Conservation (phyloP, 208 protist species). For the Trypanosoma rangeli region DNA sequence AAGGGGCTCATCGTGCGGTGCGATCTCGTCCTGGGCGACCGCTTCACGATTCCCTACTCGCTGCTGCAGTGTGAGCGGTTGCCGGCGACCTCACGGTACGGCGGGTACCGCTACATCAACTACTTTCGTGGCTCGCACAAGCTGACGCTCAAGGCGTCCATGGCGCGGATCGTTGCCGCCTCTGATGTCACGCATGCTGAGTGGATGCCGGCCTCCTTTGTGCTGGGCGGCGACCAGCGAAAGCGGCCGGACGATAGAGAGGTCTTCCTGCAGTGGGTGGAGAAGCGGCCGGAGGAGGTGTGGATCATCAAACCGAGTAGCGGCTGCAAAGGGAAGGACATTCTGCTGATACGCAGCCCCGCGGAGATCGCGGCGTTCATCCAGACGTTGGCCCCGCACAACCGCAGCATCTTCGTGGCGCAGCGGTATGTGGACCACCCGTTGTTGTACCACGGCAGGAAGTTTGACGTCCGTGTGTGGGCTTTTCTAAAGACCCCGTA, state of each 20-base stretch:
- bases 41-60: conserved; percentile 78
- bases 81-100: conserved; percentile 46
- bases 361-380: conserved; percentile 47
- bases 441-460: conserved; percentile 66
- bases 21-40: conserved; percentile 79
- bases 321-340: conserved; percentile 77
- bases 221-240: conserved; percentile 60
- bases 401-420: conserved; percentile 58
- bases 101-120: conserved; percentile 80
- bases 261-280: conserved; percentile 37
- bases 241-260: conserved; percentile 56
- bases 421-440: conserved; percentile 88
- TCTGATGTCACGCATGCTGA: conserved; percentile 38
- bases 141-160: conserved; percentile 82
- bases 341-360: conserved; percentile 43
- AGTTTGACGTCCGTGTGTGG: conserved; percentile 93
- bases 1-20: conserved; percentile 23
- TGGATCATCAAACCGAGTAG: conserved; percentile 91
- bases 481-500: conserved; percentile 57
- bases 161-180: conserved; percentile 56
- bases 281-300: conserved; percentile 28
- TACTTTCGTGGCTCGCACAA: conserved; percentile 85
- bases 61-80: conserved; percentile 63
- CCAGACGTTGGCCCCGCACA: conserved; percentile 27
- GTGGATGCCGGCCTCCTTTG: conserved; percentile 84